Percentiles rank a stretch among this genome's conserved stretches.
phyloP scores from a whole-genome alignment of 2,329 filamentous ascomycete species.

The Thielaviopsis cerberus region DNA sequence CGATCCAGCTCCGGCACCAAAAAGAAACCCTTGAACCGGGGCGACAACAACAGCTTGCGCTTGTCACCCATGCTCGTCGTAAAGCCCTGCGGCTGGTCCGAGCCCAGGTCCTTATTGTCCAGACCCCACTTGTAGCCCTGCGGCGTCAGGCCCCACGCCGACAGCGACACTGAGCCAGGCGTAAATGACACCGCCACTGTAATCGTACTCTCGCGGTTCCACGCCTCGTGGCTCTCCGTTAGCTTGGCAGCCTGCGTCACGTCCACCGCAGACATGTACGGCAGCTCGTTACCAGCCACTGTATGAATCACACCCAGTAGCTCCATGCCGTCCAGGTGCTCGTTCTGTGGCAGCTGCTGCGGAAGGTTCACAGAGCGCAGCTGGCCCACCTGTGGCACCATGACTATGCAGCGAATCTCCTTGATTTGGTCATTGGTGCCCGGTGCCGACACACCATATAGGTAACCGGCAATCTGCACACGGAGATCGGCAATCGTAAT shows the following conservation, averaged over 20 bases:
- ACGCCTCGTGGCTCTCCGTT: conserved; percentile 57
- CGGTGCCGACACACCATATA: conserved; percentile 79
- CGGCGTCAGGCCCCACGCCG: conserved; percentile 82
- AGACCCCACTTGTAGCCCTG: conserved; percentile 91
- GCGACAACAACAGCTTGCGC: conserved; percentile 78
- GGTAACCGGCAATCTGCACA: conserved; percentile 87
- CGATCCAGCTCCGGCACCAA: conserved; percentile 72
- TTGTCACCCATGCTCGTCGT: conserved; percentile 84
- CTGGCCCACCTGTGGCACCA: conserved; percentile 91
- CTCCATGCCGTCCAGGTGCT: conserved; percentile 71
- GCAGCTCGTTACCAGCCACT: conserved; percentile 79
- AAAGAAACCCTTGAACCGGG: conserved; percentile 91
- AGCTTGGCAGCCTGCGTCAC: conserved; percentile 86
- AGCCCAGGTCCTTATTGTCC: conserved; percentile 82
- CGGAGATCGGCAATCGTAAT: conserved; percentile 93
- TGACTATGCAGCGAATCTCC: conserved; percentile 88
- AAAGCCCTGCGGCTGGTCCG: conserved; percentile 88
- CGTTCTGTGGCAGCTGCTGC: conserved; percentile 76
- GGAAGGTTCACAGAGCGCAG: conserved; percentile 83
- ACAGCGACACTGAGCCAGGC: conserved; percentile 83
- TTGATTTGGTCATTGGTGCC: conserved; percentile 97
- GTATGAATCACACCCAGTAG: conserved; percentile 92
- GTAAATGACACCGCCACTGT: conserved; percentile 95
- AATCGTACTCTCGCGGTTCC: conserved; percentile 76
- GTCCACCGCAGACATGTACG: conserved; percentile 89